Evolutionary conservation across 306 rosid species (phyloP).

Genomic region (Cicer bijugum): DNA sequence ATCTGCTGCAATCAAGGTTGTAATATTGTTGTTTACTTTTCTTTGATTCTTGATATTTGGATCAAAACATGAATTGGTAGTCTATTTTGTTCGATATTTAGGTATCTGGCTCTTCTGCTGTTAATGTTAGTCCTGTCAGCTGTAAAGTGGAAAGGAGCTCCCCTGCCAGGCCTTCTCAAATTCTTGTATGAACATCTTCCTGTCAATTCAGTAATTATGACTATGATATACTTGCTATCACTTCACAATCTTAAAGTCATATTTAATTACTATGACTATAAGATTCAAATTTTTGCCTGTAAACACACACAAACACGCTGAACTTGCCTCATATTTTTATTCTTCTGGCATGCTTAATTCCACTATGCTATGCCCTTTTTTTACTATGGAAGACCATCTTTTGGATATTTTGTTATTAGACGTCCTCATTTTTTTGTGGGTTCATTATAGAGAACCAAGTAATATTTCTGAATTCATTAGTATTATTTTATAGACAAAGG

Average conservation of each 20-base stretch:
- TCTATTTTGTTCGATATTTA: conserved; percentile 40
- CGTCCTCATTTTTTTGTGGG: conserved; percentile 27
- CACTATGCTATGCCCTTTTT: conserved; percentile 4
- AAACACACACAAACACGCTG: not conserved
- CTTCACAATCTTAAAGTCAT: conserved; percentile 20
- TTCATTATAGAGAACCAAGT: conserved; percentile 13
- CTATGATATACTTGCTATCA: conserved; percentile 13
- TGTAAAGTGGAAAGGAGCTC: conserved; percentile 82
- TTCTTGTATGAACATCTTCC: conserved; percentile 59
- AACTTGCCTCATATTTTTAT: conserved; percentile 23
- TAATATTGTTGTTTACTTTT: conserved; percentile 22
- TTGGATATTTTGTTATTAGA: conserved; percentile 19
- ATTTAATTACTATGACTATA: not conserved
- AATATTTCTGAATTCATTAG: not conserved
- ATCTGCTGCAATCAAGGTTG: conserved; percentile 71
- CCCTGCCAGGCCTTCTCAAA: conserved; percentile 72
- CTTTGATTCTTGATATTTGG: conserved; percentile 33
- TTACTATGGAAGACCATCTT: conserved; percentile 25
- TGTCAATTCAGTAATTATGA: conserved; percentile 29
- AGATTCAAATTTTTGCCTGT: conserved; percentile 2
- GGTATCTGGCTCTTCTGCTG: conserved; percentile 69
- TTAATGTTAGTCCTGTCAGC: conserved; percentile 63
- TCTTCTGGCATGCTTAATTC: conserved; percentile 13
- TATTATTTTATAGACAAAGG: not conserved
- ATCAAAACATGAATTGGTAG: conserved; percentile 3